Evolutionary conservation across 2,329 filamentous ascomycete genomes (phyloP).

Genomic region (Chaetothyriales sp.): DNA sequence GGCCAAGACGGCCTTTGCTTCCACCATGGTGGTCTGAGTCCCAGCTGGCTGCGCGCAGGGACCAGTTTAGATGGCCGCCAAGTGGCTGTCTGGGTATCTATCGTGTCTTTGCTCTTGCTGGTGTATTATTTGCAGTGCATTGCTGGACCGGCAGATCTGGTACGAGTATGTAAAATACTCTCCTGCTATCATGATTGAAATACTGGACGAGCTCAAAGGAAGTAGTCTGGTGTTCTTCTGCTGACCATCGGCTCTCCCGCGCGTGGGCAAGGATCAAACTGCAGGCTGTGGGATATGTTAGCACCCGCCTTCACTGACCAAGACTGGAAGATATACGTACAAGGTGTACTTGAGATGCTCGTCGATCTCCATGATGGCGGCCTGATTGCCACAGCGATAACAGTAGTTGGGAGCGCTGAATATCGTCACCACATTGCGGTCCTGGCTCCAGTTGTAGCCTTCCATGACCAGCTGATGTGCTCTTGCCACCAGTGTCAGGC

Average conservation of each 20-base stretch:
- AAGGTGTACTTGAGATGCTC: slow-evolving; percentile 99
- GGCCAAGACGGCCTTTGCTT: not conserved
- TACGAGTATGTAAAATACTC: not conserved
- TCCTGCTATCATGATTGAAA: not conserved
- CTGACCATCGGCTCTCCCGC: slow-evolving; percentile 98
- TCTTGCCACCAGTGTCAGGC: slow-evolving; percentile 82
- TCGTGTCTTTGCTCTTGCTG: not conserved
- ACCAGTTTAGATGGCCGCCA: not conserved
- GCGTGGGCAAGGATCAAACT: slow-evolving; percentile 96
- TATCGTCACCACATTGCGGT: slow-evolving; percentile 94
- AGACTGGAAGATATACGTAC: slow-evolving; percentile 43
- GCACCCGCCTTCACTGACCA: slow-evolving; percentile 2
- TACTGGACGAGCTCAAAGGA: slow-evolving; percentile 46
- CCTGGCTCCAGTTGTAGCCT: slow-evolving; percentile 98
- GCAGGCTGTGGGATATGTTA: slow-evolving; percentile 50
- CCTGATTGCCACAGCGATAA: slow-evolving; percentile 97
- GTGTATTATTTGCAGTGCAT: not conserved
- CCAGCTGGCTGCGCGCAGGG: not conserved
- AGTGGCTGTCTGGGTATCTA: not conserved
- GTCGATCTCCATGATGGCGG: slow-evolving; percentile 99
- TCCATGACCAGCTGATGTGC: slow-evolving; percentile 99
- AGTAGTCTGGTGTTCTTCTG: slow-evolving; percentile 93
- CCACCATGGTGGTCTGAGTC: not conserved
- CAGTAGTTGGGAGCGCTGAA: slow-evolving; percentile 91
- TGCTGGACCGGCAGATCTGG: not conserved